Evolutionary conservation across 2,329 filamentous ascomycete genomes (phyloP), one percentile per base, ranked within the genome.

Genomic region (Simplicillium sp.): DNA sequence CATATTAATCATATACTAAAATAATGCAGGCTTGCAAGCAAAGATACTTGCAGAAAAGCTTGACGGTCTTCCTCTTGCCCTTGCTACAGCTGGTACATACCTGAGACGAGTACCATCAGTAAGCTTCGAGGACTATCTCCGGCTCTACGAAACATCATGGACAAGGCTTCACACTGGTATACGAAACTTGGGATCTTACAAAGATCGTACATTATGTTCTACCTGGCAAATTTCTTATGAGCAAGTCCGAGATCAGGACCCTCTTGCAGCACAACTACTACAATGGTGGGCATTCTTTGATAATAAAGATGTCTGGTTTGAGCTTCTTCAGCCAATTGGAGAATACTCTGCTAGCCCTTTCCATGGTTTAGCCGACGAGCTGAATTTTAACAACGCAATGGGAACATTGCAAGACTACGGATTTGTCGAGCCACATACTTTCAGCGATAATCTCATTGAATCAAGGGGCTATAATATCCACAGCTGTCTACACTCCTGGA

Each of bases 401-500:
- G 41, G 49, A 38, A 35, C 58, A 34, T 48, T 61, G 14, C 56
- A 51, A 42, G 43, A 51, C 25, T 47, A 58, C 35, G 53, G 54
- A 16, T 46, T 61, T n/a, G 51, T 45, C 15, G 49, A 60, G 29
- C 29, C 45, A 40, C 44, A 54, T 38, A 33, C 34, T 15, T 41
- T 46, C 11, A 41, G 37, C 44, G 37, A 34, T 36, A 29, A 33
- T 7, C 35, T 34, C 17, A 11, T 31, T n/a, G 50, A 44, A 16
- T 53, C 48, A 2, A 29, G 13, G 41, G 54, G 53, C 36, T 60
- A 60, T 38, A 49, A 53, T 14, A 48, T 61, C 38, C 57, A 63
- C 46, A 46, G 50, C 34, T 60, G 55, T 44, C 52, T 63, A 20
- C 57, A 62, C 46, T 46, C 50, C 7, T 60, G 53, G 57, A 54